Evolutionary conservation across 2,329 filamentous ascomycete genomes (phyloP).

Genomic region (Tympanopsis confertula): DNA sequence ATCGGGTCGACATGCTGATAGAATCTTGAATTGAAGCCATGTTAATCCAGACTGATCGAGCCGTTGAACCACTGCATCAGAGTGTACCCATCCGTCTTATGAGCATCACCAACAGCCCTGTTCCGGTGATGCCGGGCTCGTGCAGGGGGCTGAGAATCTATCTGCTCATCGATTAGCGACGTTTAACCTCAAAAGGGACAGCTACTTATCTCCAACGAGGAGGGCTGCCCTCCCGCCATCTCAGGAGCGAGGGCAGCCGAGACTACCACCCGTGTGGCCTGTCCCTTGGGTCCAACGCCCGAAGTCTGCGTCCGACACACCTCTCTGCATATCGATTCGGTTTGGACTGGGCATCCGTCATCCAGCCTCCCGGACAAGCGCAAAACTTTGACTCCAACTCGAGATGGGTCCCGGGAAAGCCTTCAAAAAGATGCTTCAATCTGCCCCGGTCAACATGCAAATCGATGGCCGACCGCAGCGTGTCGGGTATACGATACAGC

Average conservation of each 20-base stretch:
- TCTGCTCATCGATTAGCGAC: conserved; percentile 10
- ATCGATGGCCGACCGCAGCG: not conserved
- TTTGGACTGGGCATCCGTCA: conserved; percentile 6
- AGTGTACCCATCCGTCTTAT: too few species aligned
- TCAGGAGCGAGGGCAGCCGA: conserved; percentile 36
- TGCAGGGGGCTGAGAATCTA: too few species aligned
- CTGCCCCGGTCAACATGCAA: not conserved
- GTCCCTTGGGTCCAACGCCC: conserved; percentile 12
- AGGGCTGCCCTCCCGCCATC: conserved; percentile 37
- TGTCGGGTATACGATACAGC: not conserved
- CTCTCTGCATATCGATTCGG: not conserved
- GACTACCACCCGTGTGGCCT: conserved; percentile 26
- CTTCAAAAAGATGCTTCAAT: not conserved
- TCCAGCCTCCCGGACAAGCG: conserved; percentile 58
- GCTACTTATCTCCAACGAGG: conserved; percentile 37
- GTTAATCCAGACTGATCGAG: too few species aligned
- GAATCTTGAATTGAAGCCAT: too few species aligned
- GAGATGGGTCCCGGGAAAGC: conserved; percentile 65
- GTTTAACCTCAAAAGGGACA: conserved; percentile 2
- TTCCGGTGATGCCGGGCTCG: too few species aligned
- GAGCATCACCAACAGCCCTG: too few species aligned
- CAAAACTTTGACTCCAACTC: conserved; percentile 90
- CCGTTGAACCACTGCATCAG: too few species aligned
- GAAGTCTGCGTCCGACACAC: not conserved
- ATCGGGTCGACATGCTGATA: too few species aligned